Conservation (phyloP, 148 eudicot genomes). For the Amaranthus palmeri region DNA sequence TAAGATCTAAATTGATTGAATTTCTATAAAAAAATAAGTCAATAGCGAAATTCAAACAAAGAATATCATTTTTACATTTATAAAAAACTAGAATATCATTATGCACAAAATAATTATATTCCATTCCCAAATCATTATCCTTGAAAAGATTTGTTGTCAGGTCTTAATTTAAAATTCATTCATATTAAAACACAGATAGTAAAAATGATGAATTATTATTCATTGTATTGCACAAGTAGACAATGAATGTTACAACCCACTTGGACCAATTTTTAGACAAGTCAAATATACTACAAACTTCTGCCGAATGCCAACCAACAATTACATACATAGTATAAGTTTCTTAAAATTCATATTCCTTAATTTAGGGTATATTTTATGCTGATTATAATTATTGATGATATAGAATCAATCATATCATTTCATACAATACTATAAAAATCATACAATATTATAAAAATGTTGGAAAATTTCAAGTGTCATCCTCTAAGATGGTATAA, state of each 20-base stretch:
- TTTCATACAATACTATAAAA: too few relatives aligned
- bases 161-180: background rate
- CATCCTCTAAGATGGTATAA: too few relatives aligned
- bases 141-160: background rate
- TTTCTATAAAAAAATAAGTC: too few relatives aligned
- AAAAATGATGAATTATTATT: background rate
- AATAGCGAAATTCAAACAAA: too few relatives aligned
- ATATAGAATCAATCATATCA: too few relatives aligned
- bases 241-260: constrained; percentile 16
- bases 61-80: too few relatives aligned
- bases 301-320: constrained; percentile 19
- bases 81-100: background rate
- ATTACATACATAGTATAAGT: background rate
- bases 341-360: background rate
- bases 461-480: too few relatives aligned
- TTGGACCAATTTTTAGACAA: constrained; percentile 10
- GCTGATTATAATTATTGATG: constrained; percentile 11
- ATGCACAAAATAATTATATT: background rate
- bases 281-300: constrained; percentile 1
- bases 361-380: background rate
- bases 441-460: too few relatives aligned
- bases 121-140: background rate
- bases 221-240: constrained; percentile 6
- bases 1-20: too few relatives aligned
- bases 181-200: background rate